These are phyloP conservation scores for Pleurostoma richardsiae DNA, from an alignment of 2,329 filamentous ascomycete species.

Conservation along the genomic window DNA sequence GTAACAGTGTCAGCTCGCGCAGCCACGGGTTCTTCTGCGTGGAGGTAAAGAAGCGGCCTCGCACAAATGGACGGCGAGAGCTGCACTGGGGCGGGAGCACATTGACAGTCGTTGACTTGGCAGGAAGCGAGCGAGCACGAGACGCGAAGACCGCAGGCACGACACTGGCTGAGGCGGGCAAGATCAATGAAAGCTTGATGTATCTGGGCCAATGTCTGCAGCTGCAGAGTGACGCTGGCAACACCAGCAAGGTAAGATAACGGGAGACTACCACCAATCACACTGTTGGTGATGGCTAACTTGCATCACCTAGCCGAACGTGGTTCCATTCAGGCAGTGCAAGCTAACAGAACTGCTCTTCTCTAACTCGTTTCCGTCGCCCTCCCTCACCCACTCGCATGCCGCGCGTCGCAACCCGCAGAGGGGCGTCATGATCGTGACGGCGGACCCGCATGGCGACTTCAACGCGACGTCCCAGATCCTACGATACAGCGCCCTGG, in stretches of 20 bases:
- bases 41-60: conserved; percentile 78
- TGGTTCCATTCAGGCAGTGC: conserved; percentile 77
- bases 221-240: conserved; percentile 79
- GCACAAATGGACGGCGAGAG: conserved; percentile 29
- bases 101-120: conserved; percentile 85
- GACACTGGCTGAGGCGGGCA: conserved; percentile 90
- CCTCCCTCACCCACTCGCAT: conserved; percentile 36
- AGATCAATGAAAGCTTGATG: conserved; percentile 98
- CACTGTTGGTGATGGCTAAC: conserved; percentile 3
- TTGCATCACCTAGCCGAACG: conserved; percentile 48
- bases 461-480: conserved; percentile 98
- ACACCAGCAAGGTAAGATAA: conserved; percentile 61
- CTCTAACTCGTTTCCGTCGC: conserved; percentile 78
- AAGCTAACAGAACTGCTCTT: conserved; percentile 82
- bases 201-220: conserved; percentile 96
- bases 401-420: conserved; percentile 62
- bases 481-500: conserved; percentile 86
- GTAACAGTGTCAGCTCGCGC: conserved; percentile 86
- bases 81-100: conserved; percentile 70
- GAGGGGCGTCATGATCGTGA: conserved; percentile 92
- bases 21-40: conserved; percentile 96
- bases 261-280: background rate
- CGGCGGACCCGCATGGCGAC: conserved; percentile 86
- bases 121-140: conserved; percentile 86
- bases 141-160: conserved; percentile 92